phyloP scores from a whole-genome alignment of 495 filamentous ascomycete genomes.

The Letharia columbiana region DNA sequence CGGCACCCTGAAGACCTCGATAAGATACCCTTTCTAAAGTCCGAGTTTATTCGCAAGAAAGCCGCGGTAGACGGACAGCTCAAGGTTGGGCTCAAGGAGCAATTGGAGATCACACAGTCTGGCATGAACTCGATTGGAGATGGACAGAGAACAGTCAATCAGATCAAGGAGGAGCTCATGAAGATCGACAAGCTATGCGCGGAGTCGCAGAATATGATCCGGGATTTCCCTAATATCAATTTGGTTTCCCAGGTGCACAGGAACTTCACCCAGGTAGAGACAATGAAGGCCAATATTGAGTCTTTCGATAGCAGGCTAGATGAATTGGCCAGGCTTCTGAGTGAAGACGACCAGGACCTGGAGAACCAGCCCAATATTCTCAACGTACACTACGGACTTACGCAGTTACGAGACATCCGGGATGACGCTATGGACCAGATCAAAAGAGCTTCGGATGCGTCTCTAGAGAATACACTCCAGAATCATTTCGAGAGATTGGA shows the following conservation, averaged over 20 bases:
- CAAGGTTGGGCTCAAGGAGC: conserved; percentile 74
- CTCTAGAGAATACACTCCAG: conserved; percentile 67
- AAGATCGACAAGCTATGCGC: conserved; percentile 97
- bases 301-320: conserved; percentile 69
- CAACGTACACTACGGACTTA: conserved; percentile 81
- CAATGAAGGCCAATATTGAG: conserved; percentile 84
- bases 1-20: conserved; percentile 80
- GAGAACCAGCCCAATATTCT: conserved; percentile 92
- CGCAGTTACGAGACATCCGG: conserved; percentile 80
- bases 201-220: conserved; percentile 91
- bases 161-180: conserved; percentile 94
- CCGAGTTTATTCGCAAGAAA: conserved; percentile 94
- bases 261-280: conserved; percentile 84
- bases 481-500: conserved; percentile 87
- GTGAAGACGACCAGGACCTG: conserved; percentile 71
- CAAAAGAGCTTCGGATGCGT: conserved; percentile 58
- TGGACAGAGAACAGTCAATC: conserved; percentile 76
- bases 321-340: conserved; percentile 63
- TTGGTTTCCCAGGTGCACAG: conserved; percentile 84
- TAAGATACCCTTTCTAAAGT: conserved; percentile 82
- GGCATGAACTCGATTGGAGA: conserved; percentile 81
- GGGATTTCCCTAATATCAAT: conserved; percentile 95
- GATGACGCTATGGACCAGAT: conserved; percentile 97
- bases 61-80: conserved; percentile 81
- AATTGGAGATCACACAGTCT: conserved; percentile 83